Evolutionary conservation across 768 basidiomycete species (phyloP).

Genomic region (Lyophyllum decastes): DNA sequence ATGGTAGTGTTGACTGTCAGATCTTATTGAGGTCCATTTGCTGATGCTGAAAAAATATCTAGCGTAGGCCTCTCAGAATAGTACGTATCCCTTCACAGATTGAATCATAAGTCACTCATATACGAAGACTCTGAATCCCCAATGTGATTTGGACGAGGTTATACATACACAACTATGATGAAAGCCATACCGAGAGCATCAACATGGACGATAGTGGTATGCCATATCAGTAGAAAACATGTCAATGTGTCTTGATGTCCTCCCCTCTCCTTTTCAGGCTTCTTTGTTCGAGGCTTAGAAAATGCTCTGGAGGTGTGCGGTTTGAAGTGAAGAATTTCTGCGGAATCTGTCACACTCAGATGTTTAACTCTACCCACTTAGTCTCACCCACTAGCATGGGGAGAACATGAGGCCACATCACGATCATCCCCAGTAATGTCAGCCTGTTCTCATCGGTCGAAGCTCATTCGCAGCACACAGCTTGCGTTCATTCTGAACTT

Average conservation of each 20-base stretch:
- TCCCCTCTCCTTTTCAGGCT: conserved; percentile 48
- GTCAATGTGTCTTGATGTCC: not conserved
- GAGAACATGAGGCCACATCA: conserved; percentile 81
- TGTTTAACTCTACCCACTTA: conserved; percentile 28
- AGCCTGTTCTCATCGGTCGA: not conserved
- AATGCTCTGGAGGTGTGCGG: conserved; percentile 85
- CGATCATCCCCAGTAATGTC: conserved; percentile 68
- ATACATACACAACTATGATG: conserved; percentile 55
- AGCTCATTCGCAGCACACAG: conserved; percentile 54
- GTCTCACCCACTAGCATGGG: conserved; percentile 83
- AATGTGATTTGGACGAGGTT: no score
- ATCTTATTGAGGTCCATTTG: no score
- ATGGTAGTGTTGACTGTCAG: no score
- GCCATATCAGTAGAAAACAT: not conserved
- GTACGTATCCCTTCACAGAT: no score
- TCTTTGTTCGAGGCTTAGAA: conserved; percentile 88
- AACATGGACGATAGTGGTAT: conserved; percentile 94
- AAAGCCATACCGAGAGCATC: conserved; percentile 50
- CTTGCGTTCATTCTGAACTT: conserved; percentile 87
- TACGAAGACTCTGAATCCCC: no score
- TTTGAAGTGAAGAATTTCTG: conserved; percentile 55
- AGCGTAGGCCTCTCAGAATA: no score
- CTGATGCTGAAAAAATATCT: no score
- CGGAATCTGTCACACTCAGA: conserved; percentile 4
- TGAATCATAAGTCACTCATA: no score